Evolutionary conservation across 805 yeast species (phyloP).

Genomic region (Lachancea thermotolerans): DNA sequence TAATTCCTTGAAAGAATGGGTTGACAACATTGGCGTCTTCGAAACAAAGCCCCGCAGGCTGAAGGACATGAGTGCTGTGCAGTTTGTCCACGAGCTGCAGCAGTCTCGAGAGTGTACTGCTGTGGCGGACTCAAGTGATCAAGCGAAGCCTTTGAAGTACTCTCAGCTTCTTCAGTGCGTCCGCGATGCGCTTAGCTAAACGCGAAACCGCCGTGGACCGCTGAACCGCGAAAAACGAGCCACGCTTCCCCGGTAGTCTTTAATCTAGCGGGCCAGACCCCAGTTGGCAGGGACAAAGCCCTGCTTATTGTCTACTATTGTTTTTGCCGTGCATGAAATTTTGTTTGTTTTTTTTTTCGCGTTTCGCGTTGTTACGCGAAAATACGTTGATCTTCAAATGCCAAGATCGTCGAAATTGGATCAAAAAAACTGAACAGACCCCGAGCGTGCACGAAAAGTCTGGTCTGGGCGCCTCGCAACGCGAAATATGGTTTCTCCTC

Average conservation of each 20-base stretch:
- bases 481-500: too few relatives aligned
- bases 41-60: constrained; percentile 12
- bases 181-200: constrained; percentile 1
- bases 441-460: neutral
- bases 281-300: neutral
- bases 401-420: constrained; percentile 1
- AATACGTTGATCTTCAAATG: neutral
- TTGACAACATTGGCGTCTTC: constrained; percentile 21
- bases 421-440: neutral
- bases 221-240: too few relatives aligned
- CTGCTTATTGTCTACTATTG: too few relatives aligned
- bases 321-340: too few relatives aligned
- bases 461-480: too few relatives aligned
- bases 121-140: neutral
- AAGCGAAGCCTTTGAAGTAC: neutral
- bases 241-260: too few relatives aligned
- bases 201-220: neutral
- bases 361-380: constrained; percentile 5
- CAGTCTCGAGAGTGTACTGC: neutral
- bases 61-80: constrained; percentile 5
- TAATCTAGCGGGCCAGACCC: neutral
- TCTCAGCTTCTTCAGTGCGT: constrained; percentile 1
- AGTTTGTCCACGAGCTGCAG: constrained; percentile 8
- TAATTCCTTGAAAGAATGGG: constrained; percentile 13
- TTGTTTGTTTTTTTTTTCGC: constrained; percentile 3